These are phyloP conservation scores for Spatholobus suberectus DNA, from an alignment of 306 rosid species.

Conservation along the genomic window DNA sequence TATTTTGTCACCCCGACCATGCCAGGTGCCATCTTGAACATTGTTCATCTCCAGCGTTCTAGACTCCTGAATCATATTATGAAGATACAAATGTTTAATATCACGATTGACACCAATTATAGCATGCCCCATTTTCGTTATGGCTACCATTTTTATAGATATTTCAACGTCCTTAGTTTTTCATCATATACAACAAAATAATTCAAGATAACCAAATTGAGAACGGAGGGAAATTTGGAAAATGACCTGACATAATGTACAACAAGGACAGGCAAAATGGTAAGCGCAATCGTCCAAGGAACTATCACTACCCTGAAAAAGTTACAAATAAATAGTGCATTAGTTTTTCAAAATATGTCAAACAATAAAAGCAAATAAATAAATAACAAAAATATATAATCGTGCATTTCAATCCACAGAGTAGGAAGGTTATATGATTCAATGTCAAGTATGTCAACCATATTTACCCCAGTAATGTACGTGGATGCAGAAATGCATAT, in stretches of 20 bases:
- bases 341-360: constrained; percentile 14
- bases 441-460: neutral
- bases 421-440: neutral
- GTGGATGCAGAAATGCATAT: neutral
- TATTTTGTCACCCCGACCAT: constrained; percentile 84
- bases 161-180: neutral
- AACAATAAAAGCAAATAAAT: neutral
- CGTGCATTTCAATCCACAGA: neutral
- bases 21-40: constrained; percentile 93
- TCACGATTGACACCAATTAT: neutral
- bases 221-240: constrained; percentile 8
- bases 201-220: constrained; percentile 10
- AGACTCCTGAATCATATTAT: constrained; percentile 65
- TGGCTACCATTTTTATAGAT: neutral
- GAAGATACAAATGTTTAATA: neutral
- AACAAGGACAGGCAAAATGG: constrained; percentile 55
- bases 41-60: constrained; percentile 93
- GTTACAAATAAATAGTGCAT: neutral
- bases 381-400: neutral
- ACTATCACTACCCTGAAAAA: constrained; percentile 48
- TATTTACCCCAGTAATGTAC: neutral
- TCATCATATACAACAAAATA: neutral
- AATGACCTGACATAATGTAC: constrained; percentile 49
- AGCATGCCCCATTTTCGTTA: neutral
- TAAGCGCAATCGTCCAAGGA: constrained; percentile 48